These are phyloP conservation scores for Neurospora sp. DNA, from an alignment of 2,329 filamentous ascomycete genomes.

Conservation along the genomic window DNA sequence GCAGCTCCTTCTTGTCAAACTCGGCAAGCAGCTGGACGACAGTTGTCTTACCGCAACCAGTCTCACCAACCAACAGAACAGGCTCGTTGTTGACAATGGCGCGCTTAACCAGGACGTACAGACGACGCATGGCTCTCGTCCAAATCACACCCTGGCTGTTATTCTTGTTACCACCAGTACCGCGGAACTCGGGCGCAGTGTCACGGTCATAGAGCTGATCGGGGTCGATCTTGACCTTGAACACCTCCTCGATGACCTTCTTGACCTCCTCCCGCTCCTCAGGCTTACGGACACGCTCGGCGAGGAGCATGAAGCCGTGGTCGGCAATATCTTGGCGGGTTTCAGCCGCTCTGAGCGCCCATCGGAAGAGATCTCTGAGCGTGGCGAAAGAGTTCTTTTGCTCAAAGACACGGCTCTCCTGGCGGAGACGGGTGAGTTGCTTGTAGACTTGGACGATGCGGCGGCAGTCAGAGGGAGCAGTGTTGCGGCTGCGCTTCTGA, in stretches of 20 bases:
- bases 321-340: constrained; percentile 79
- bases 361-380: constrained; percentile 87
- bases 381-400: constrained; percentile 97
- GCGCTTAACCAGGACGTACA: constrained; percentile 81
- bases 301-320: constrained; percentile 94
- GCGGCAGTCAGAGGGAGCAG: constrained; percentile 82
- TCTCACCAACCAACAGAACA: constrained; percentile 89
- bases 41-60: constrained; percentile 95
- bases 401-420: constrained; percentile 87
- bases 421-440: constrained; percentile 78
- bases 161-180: constrained; percentile 29
- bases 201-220: constrained; percentile 59
- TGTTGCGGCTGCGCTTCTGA: constrained; percentile 72
- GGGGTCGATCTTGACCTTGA: constrained; percentile 76
- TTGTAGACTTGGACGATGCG: constrained; percentile 91
- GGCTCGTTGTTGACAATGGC: constrained; percentile 87
- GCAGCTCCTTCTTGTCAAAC: constrained; percentile 62
- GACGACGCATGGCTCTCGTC: constrained; percentile 86
- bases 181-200: constrained; percentile 44
- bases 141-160: constrained; percentile 68
- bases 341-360: constrained; percentile 79
- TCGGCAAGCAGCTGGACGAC: constrained; percentile 88
- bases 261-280: constrained; percentile 82
- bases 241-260: constrained; percentile 76
- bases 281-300: constrained; percentile 83